These are phyloP conservation scores for Hirschfeldia incana DNA, from an alignment of 345 rosid species.

Conservation along the genomic window DNA sequence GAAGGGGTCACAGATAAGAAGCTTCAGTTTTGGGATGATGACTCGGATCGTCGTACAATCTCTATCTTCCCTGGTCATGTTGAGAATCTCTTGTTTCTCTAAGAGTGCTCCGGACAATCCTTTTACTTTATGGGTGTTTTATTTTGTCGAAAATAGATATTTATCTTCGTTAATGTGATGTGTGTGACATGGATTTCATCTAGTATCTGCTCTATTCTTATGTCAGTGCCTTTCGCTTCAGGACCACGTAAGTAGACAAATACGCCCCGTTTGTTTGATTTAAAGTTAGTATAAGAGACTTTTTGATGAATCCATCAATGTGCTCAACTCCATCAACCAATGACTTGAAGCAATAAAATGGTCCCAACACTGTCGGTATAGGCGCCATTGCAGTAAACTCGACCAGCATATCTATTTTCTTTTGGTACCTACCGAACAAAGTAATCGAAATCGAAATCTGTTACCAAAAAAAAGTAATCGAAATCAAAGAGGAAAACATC, in stretches of 20 bases:
- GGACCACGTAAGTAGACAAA: conserved; percentile 89
- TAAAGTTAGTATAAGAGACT: not conserved
- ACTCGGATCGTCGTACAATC: not conserved
- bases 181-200: not conserved
- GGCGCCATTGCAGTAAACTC: too few species aligned
- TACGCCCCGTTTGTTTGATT: conserved; percentile 30
- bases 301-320: not conserved
- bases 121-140: not conserved
- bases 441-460: not conserved
- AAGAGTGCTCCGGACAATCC: not conserved
- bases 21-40: not conserved
- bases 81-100: not conserved
- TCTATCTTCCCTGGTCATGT: conserved; percentile 12
- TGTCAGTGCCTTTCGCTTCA: conserved; percentile 78
- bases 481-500: not conserved
- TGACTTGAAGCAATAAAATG: not conserved
- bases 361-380: not conserved
- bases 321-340: not conserved
- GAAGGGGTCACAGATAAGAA: not conserved
- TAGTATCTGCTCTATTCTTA: conserved; percentile 18
- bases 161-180: not conserved
- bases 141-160: too few species aligned
- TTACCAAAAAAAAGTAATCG: too few species aligned
- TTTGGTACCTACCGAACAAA: not conserved
- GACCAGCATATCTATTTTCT: not conserved